Conservation (phyloP, 345 rosid species). For the Garcia nutans region DNA sequence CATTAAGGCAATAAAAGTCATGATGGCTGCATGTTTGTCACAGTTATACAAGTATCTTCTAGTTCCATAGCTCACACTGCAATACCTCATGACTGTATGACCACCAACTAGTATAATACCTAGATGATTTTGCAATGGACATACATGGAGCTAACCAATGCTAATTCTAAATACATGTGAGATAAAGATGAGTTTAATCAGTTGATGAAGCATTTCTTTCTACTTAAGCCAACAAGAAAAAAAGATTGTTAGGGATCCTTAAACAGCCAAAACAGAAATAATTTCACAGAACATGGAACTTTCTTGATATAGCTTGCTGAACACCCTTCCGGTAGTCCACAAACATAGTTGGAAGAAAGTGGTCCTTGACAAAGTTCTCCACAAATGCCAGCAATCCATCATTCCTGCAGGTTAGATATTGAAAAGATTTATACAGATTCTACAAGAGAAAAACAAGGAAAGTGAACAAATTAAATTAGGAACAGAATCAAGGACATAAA, state of each 20-base stretch:
- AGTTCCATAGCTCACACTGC: background rate
- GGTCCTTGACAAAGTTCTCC: constrained; percentile 98
- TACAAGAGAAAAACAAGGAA: background rate
- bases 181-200: constrained; percentile 9
- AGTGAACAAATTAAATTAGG: background rate
- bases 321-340: constrained; percentile 97
- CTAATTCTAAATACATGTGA: background rate
- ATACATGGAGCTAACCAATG: background rate
- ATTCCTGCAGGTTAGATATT: constrained; percentile 50
- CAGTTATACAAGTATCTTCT: background rate
- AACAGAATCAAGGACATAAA: background rate
- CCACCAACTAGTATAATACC: background rate
- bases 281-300: constrained; percentile 32
- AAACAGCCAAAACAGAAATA: constrained; percentile 9
- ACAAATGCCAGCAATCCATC: constrained; percentile 93
- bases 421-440: background rate
- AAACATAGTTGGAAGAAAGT: constrained; percentile 92
- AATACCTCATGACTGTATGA: background rate
- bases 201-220: constrained; percentile 6
- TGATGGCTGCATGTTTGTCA: background rate
- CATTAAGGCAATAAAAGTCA: no score
- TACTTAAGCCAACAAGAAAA: background rate
- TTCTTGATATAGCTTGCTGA: constrained; percentile 99
- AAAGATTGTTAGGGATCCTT: background rate
- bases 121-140: background rate